Base-by-base conservation (phyloP, 1,284 basidiomycete species). In the Wallemia hederae region DNA sequence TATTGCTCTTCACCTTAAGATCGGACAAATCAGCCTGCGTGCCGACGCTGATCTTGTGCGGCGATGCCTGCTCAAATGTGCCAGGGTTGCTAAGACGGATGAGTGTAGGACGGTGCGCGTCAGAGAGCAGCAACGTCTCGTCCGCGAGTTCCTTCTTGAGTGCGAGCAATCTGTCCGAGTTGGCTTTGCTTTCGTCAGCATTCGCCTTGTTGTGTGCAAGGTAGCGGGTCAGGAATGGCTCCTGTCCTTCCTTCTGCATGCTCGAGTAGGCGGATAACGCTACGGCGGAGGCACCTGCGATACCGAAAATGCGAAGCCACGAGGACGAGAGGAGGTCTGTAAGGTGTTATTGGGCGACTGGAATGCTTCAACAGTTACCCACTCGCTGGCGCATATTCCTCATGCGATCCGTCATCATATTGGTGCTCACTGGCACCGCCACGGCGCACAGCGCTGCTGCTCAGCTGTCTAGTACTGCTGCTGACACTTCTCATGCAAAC, bases 51-150 rank as follows among this genome's bases (percentile, higher is more conserved):
- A 74, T 66, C 58, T 62, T 66, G 67, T 71, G 65, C 1, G 71
- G 69, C 1, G 69, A 70, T 19, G 69, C 71, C 63, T 69, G 67
- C 63, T 73, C 70, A 63, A 73, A 73, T 14, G 67, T 62, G 49
- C 71, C 72, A 27, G 70, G 70, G 67, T 71, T 71, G 64, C 67
- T 68, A 65, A 74, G 62, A 63, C 72, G 63, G 62, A 64, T 64
- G 22, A 72, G 66, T 60, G 62, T 67, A 22, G 72, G 71, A 63
- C 67, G 66, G 67, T 73, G 71, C 0, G 72, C 73, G 63, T 72
- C 72, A 64, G 73, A 71, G 66, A 73, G 68, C 61, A 74, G 64
- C 62, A 74, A 65, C 63, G 69, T 69, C 60, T 70, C 69, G 62
- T 72, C 71, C 14, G 73, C 72, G 1, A 63, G 65, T 63, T 69